Evolutionary conservation across 768 basidiomycete species (phyloP).

Genomic region (Boletus barrowsii): DNA sequence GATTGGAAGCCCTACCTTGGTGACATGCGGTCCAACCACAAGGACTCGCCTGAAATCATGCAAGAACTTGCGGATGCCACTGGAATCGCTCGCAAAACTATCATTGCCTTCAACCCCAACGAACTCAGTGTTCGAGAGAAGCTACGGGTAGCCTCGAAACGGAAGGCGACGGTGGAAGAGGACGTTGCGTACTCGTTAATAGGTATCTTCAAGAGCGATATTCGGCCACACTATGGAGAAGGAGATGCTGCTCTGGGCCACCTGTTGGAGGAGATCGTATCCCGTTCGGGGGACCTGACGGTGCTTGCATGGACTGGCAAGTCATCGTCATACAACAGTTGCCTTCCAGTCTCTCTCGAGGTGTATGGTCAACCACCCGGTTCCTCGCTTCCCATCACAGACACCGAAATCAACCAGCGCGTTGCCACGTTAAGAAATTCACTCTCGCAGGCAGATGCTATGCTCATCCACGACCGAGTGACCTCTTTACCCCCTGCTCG

Average conservation of each 20-base stretch:
- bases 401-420: background rate
- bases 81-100: background rate
- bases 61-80: constrained; percentile 8
- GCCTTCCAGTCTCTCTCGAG: constrained; percentile 2
- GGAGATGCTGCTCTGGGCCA: constrained; percentile 1
- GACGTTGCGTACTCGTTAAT: constrained; percentile 4
- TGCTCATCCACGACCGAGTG: background rate
- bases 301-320: constrained; percentile 7
- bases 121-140: constrained; percentile 6
- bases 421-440: background rate
- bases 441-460: background rate
- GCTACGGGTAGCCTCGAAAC: constrained; percentile 6
- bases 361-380: background rate
- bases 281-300: background rate
- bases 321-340: constrained; percentile 6
- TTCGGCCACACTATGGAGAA: constrained; percentile 5
- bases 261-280: constrained; percentile 6
- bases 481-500: background rate
- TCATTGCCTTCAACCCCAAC: constrained; percentile 1
- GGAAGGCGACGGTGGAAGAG: background rate
- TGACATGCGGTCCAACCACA: constrained; percentile 3
- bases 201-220: constrained; percentile 1
- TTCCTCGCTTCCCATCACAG: background rate
- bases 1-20: constrained; percentile 11
- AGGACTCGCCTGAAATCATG: constrained; percentile 7